Evolutionary conservation across 495 filamentous ascomycete genomes (phyloP).

Genomic region (Gamarada debralockiae): DNA sequence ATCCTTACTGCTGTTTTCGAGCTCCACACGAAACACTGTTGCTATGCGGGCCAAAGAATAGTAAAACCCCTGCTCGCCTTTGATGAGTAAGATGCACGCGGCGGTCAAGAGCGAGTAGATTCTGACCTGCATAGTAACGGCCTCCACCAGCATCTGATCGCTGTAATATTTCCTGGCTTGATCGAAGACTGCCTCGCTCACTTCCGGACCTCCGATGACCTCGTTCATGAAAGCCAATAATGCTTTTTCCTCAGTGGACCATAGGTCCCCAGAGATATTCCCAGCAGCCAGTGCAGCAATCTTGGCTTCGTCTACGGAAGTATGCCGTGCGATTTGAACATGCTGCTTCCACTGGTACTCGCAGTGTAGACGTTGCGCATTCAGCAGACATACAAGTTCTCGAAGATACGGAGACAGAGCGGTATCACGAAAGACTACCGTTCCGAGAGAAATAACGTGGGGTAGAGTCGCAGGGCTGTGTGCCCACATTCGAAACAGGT

Average conservation of each 20-base stretch:
- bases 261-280: slow-evolving; percentile 5
- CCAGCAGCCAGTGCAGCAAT: slow-evolving; percentile 10
- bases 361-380: slow-evolving; percentile 8
- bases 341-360: slow-evolving; percentile 21
- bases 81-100: neutral
- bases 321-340: slow-evolving; percentile 3
- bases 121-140: slow-evolving; percentile 19
- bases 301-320: slow-evolving; percentile 9
- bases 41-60: slow-evolving; percentile 16
- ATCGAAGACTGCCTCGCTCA: slow-evolving; percentile 13
- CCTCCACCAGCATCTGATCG: slow-evolving; percentile 18
- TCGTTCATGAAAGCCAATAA: slow-evolving; percentile 16
- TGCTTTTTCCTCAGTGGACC: slow-evolving; percentile 12
- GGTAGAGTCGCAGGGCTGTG: slow-evolving; percentile 19
- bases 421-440: slow-evolving; percentile 21
- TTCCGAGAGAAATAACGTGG: slow-evolving; percentile 19
- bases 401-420: slow-evolving; percentile 13
- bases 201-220: slow-evolving; percentile 13
- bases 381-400: slow-evolving; percentile 14
- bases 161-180: slow-evolving; percentile 15
- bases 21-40: slow-evolving; percentile 15
- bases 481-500: slow-evolving; percentile 17
- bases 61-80: slow-evolving; percentile 11
- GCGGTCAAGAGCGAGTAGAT: neutral
- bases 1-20: slow-evolving; percentile 5